Percentiles rank a stretch among this genome's conserved stretches.
phyloP scores from a whole-genome alignment of 2,329 filamentous ascomycete genomes.

The Aureobasidium mangrovei region DNA sequence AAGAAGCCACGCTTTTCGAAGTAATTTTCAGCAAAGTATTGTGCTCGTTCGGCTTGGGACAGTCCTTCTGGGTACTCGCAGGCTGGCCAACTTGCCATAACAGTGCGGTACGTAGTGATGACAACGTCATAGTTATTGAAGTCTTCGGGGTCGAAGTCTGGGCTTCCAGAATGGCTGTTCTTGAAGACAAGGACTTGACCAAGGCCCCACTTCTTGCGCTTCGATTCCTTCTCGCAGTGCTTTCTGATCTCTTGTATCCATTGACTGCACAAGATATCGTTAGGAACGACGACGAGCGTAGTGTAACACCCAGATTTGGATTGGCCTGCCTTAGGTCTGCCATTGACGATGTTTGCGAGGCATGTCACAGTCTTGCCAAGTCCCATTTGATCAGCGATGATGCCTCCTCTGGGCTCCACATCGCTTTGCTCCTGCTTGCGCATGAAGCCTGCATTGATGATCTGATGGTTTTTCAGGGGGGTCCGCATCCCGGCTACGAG shows the following conservation, averaged over 20 bases:
- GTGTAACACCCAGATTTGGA: conserved; percentile 19
- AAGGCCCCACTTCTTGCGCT: conserved; percentile 1
- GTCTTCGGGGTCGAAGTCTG: not conserved
- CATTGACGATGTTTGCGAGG: conserved; percentile 38
- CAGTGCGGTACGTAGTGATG: conserved; percentile 36
- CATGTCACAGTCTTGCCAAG: conserved; percentile 35
- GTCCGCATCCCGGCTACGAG: conserved; percentile 41
- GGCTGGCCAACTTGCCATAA: conserved; percentile 28
- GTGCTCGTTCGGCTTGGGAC: conserved; percentile 27
- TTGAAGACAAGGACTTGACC: conserved; percentile 15
- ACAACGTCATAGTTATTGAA: conserved; percentile 22
- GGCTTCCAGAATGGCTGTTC: not conserved
- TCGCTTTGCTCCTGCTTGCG: conserved; percentile 38
- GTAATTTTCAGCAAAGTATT: conserved; percentile 29
- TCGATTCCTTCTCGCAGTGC: conserved; percentile 15
- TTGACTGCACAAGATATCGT: conserved; percentile 31
- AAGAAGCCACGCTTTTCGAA: conserved; percentile 29
- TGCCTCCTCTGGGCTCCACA: conserved; percentile 31
- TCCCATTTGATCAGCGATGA: conserved; percentile 37
- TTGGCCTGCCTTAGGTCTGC: conserved; percentile 18
- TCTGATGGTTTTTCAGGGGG: conserved; percentile 41
- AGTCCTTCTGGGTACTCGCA: not conserved
- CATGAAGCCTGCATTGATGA: conserved; percentile 49
- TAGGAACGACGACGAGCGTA: conserved; percentile 37
- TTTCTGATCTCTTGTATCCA: conserved; percentile 28